A percentile compares a stretch with the other conserved stretches of the same genome.
These are phyloP conservation scores for Dichotomopilus funicola DNA, from an alignment of 2,329 filamentous ascomycete species.

Conservation along the genomic window DNA sequence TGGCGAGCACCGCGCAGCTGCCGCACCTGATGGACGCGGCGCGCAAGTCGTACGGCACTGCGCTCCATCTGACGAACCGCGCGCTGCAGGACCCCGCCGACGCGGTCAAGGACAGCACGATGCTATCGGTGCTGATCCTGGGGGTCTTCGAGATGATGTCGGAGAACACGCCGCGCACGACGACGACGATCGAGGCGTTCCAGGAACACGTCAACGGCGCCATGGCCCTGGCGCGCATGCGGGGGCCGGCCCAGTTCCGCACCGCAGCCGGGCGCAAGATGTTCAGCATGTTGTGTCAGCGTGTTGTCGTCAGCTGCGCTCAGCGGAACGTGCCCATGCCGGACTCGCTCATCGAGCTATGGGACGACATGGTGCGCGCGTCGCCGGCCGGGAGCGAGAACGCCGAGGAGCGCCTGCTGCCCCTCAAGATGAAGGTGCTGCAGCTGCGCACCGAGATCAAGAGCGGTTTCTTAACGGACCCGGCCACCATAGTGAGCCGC, in stretches of 20 bases:
- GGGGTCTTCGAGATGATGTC: constrained; percentile 50
- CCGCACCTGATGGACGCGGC: constrained; percentile 41
- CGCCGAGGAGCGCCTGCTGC: constrained; percentile 38
- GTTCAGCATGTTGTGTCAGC: constrained; percentile 49
- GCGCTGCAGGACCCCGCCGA: constrained; percentile 41
- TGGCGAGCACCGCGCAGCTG: constrained; percentile 40
- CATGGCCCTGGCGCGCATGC: constrained; percentile 42
- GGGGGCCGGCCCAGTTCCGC: constrained; percentile 42
- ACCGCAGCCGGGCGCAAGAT: constrained; percentile 42
- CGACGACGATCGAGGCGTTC: constrained; percentile 46
- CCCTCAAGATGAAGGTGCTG: constrained; percentile 39
- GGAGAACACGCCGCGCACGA: constrained; percentile 38
- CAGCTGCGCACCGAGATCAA: constrained; percentile 44
- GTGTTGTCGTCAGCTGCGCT: constrained; percentile 46
- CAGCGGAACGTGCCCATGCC: constrained; percentile 45
- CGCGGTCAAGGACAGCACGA: constrained; percentile 43
- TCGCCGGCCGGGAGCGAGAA: constrained; percentile 30
- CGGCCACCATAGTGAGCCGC: constrained; percentile 36
- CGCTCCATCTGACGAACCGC: constrained; percentile 44
- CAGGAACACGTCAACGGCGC: constrained; percentile 49
- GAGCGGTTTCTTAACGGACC: constrained; percentile 30
- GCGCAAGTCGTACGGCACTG: constrained; percentile 44
- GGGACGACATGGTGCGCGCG: constrained; percentile 34
- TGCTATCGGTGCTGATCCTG: constrained; percentile 48
- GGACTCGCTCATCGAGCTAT: constrained; percentile 40